Conservation (phyloP, 1,139 yeast species). For the Blastobotrys persicus region DNA sequence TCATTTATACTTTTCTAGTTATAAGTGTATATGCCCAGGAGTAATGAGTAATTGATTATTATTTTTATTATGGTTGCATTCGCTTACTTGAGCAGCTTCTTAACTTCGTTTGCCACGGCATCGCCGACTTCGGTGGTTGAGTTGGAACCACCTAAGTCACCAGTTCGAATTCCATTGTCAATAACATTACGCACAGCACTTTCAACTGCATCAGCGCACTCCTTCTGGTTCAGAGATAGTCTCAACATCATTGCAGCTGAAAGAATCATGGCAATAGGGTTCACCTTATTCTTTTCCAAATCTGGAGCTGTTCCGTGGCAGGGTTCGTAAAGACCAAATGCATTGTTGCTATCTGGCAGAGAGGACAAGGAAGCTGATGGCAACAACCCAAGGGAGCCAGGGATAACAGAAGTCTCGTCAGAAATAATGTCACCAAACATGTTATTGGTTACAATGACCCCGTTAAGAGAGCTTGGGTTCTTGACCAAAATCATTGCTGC, state of each 20-base stretch:
- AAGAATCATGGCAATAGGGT: conserved; percentile 91
- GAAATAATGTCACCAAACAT: conserved; percentile 98
- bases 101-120: conserved; percentile 75
- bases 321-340: conserved; percentile 96
- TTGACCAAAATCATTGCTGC: conserved; percentile 97
- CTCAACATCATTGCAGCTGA: conserved; percentile 98
- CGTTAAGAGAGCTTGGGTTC: conserved; percentile 85
- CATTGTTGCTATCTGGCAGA: conserved; percentile 87
- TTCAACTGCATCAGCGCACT: conserved; percentile 88
- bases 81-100: conserved; percentile 57
- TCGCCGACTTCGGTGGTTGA: conserved; percentile 90
- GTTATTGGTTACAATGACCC: conserved; percentile 86
- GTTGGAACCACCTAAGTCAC: conserved; percentile 78
- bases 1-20: neutral
- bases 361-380: conserved; percentile 97
- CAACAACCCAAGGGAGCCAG: conserved; percentile 91
- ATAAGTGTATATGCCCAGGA: neutral
- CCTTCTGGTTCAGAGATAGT: conserved; percentile 73
- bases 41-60: neutral
- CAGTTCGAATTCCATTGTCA: conserved; percentile 84
- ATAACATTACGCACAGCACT: conserved; percentile 80
- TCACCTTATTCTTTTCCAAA: conserved; percentile 79
- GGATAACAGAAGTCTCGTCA: conserved; percentile 96
- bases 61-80: too few relatives aligned
- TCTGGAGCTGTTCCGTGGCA: conserved; percentile 99